Conservation (phyloP, 352 stramenopile species). For the Phytophthora pluvialis region DNA sequence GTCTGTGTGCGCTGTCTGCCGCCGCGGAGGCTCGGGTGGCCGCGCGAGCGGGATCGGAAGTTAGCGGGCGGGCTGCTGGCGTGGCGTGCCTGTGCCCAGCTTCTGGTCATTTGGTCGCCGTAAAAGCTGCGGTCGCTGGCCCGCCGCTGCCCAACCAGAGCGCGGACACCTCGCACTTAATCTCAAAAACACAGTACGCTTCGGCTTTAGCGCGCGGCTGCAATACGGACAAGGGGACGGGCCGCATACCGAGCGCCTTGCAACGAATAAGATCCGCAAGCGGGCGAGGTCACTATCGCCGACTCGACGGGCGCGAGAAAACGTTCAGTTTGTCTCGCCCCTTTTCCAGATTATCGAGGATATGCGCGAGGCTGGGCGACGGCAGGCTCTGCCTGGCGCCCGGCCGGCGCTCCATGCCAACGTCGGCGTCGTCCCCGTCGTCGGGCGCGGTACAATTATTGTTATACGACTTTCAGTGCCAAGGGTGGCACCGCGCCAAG, state of each 20-base stretch:
- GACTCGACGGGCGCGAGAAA: conserved; percentile 28
- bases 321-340: conserved; percentile 39
- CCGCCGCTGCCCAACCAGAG: conserved; percentile 37
- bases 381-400: conserved; percentile 11
- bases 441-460: background rate
- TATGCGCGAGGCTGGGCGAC: background rate
- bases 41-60: conserved; percentile 37
- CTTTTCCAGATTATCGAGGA: conserved; percentile 16
- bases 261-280: conserved; percentile 42
- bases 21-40: conserved; percentile 24
- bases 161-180: conserved; percentile 36
- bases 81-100: conserved; percentile 40
- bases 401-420: conserved; percentile 6
- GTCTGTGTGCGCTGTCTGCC: conserved; percentile 41
- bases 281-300: conserved; percentile 9
- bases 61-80: conserved; percentile 31
- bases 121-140: conserved; percentile 31
- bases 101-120: conserved; percentile 48
- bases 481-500: conserved; percentile 26
- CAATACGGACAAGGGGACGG: conserved; percentile 11
- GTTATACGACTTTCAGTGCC: conserved; percentile 30
- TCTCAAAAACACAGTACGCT: conserved; percentile 8
- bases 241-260: conserved; percentile 3
- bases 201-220: conserved; percentile 2
- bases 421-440: background rate